Evolutionary conservation across 1,284 basidiomycete genomes (phyloP), one percentile per base, ranked within the genome.

Genomic region (Ustilago curta): DNA sequence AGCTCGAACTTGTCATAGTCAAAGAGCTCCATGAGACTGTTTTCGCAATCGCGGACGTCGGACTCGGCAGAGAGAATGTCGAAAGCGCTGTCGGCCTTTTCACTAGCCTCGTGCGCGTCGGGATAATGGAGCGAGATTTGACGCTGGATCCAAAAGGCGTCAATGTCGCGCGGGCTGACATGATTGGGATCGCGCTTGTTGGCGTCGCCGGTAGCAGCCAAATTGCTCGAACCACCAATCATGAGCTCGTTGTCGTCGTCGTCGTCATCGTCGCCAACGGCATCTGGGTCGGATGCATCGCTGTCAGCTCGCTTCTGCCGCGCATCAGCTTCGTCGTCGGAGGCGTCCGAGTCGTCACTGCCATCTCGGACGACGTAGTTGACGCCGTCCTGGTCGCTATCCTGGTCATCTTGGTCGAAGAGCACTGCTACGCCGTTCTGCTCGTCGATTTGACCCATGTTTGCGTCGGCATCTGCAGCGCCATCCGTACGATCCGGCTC

Each of bases 91-190:
- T 91, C 87, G 0, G 97, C 93, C 84, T 99, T 96, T 85, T 95
- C 93, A 67, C 94, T 91, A 1, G 95, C 93, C 32, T 95, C 96
- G 78, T 96, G 92, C 1, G 95, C 94, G 84, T 99, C 97, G 4
- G 94, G 89, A 83, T 97, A 98, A 37, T 94, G 89, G 81, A 93
- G 90, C 0, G 93, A 91, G 65, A 99, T 91, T 67, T 96, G 92
- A 4, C 96, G 91, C 84, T 99, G 97, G 0, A 99, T 93, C 95
- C 95, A 99, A 89, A 97, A 99, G 35, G 91, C 95, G 85, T 99
- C 96, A 78, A 99, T 91, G 50, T 92, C 89, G 78, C 96, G 94
- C 0, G 95, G 94, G 0, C 93, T 91, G 47, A 99, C 90, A 12
- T 63, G 68, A 11, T 53, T 63, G 5, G 62, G 62, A 52, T 67